A percentile compares a stretch with the other conserved stretches of the same genome.
These are phyloP conservation scores for Verbena officinalis DNA, from an alignment of 257 asterid genomes.

Conservation along the genomic window DNA sequence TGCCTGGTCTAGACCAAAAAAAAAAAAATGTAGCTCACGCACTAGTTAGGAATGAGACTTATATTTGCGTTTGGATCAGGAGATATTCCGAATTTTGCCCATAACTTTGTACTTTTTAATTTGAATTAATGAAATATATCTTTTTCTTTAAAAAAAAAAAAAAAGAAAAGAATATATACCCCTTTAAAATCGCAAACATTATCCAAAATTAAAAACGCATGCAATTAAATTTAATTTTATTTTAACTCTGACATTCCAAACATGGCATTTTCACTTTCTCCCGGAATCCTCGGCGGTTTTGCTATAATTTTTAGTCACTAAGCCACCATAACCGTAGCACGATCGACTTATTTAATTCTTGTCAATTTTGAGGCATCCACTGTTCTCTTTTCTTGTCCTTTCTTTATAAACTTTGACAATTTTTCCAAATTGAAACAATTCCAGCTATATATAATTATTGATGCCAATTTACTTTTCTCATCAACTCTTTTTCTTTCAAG, in stretches of 20 bases:
- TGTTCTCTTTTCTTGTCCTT: neutral
- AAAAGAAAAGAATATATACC: no score
- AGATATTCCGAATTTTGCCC: neutral
- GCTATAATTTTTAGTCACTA: neutral
- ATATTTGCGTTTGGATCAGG: no score
- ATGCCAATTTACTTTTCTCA: constrained; percentile 12
- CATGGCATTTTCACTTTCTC: constrained; percentile 38
- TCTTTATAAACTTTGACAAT: neutral
- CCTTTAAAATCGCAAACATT: no score
- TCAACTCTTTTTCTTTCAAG: constrained; percentile 27
- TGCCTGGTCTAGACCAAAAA: no score
- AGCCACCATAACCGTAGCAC: neutral
- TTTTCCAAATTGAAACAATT: neutral
- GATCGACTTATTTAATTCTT: constrained; percentile 7
- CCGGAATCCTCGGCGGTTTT: constrained; percentile 43
- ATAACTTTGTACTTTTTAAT: no score
- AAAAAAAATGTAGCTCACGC: no score
- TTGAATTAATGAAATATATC: no score
- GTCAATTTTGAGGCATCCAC: neutral
- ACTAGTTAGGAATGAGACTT: no score
- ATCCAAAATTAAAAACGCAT: no score
- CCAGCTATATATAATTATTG: constrained; percentile 21
- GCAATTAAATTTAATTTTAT: no score
- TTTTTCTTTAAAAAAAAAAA: no score
- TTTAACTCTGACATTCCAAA: no score